Evolutionary conservation across 352 stramenopile species (phyloP).

Genomic region (Globisporangium cystogenes): DNA sequence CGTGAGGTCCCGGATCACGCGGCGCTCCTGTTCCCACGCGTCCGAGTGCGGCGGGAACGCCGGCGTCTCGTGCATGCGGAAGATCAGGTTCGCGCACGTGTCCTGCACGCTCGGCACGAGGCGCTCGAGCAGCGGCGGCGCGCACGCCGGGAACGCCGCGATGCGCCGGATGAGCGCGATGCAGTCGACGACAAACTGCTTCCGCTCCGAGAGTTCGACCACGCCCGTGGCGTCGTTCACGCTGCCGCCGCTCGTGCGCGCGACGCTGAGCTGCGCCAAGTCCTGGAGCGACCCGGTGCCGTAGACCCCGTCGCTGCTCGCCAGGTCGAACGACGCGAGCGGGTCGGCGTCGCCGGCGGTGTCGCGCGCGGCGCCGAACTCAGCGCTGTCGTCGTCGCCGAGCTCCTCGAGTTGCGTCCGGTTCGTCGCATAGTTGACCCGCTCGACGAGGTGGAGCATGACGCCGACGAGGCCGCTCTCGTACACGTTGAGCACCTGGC

Average conservation of each 20-base stretch:
- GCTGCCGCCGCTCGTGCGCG: conserved; percentile 29
- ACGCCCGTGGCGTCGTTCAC: conserved; percentile 17
- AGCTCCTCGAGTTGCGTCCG: conserved; percentile 58
- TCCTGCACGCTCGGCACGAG: conserved; percentile 46
- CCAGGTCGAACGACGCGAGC: conserved; percentile 26
- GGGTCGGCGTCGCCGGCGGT: conserved; percentile 29
- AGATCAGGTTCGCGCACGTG: conserved; percentile 30
- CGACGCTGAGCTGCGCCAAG: conserved; percentile 53
- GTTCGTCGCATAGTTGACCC: conserved; percentile 64
- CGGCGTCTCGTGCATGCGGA: conserved; percentile 42
- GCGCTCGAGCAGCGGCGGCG: conserved; percentile 39
- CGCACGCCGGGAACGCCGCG: conserved; percentile 49
- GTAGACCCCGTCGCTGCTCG: conserved; percentile 26
- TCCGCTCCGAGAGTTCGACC: conserved; percentile 58
- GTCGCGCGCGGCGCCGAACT: conserved; percentile 11
- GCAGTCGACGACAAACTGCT: conserved; percentile 72
- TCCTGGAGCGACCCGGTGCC: conserved; percentile 63
- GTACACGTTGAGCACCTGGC: conserved; percentile 51
- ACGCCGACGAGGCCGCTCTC: conserved; percentile 64
- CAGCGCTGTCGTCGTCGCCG: conserved; percentile 33
- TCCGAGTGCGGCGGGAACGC: conserved; percentile 31
- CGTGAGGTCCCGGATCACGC: conserved; percentile 54
- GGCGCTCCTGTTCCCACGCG: conserved; percentile 42
- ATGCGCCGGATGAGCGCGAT: conserved; percentile 68
- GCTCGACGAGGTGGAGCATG: conserved; percentile 75